Base-by-base conservation (phyloP, 352 stramenopile genomes). In the Phytophthora cryptogea region DNA sequence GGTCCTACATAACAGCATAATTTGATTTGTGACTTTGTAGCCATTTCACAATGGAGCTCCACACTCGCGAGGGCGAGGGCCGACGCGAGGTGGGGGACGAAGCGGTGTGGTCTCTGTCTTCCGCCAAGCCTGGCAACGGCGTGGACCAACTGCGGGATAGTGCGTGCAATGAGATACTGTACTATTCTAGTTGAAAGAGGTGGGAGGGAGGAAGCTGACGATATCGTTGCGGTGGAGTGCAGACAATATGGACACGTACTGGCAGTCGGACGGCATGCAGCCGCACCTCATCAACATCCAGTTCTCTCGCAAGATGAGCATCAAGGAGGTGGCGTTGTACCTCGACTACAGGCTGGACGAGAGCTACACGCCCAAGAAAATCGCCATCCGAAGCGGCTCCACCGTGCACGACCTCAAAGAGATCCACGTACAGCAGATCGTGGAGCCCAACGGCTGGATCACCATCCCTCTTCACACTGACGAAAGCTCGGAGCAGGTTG, bases 201-300 rank as follows among this genome's bases (percentile, higher is more conserved):
- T 37, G 7, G 23, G 33, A 14, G 13, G 17, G 23, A 41, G 8
- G 16, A 11, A 37, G 31, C 33, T 72, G 45, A 59, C 43, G 17
- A 26, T 8, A 4, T 1, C 33, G 37, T 23, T 31, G 30, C 42
- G 14, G 31, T 49, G 33, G 27, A 36, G 32, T 37, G 14, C 59
- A 95, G 89, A 98, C 56, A 98, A 86, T 59, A 73, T 95, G 32
- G 95, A 99, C 63, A 99, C 96, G 5, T 99, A 99, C 68, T 99
- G 97, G 97, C 97, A 99, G 71, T 98, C 87, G 54, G 88, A 96
- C 58, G 88, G 88, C 35, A 69, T 82, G 14, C 96, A 99, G 70
- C 97, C 97, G 26, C 97, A 99, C 65, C 79, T 97, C 45, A 98
- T 99, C 69, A 99, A 98, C 76, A 94, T 99, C 49, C 94, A 99